Conservation (phyloP, 768 basidiomycete genomes). For the Russula brevipes region DNA sequence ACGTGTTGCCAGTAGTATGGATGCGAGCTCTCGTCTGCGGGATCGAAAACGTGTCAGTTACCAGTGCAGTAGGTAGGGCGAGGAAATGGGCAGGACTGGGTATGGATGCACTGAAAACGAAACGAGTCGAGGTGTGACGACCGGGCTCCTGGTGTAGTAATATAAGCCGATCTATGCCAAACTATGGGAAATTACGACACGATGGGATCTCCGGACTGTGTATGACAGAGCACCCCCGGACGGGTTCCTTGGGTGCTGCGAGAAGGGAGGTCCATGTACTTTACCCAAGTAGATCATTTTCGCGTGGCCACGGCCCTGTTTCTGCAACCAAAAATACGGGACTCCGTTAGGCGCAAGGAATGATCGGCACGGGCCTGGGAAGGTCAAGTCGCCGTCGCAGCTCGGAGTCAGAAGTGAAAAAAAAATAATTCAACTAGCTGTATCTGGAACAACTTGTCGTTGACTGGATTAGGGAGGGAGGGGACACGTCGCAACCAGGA, state of each 20-base stretch:
- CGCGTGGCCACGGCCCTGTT: slow-evolving; percentile 20
- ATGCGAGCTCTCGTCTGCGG: slow-evolving; percentile 1
- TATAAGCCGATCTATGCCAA: slow-evolving; percentile 16
- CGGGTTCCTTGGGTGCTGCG: slow-evolving; percentile 18
- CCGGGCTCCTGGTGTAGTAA: slow-evolving; percentile 12
- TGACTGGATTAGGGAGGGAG: neutral
- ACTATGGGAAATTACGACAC: slow-evolving; percentile 19
- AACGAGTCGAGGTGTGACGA: slow-evolving; percentile 5
- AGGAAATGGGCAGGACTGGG: slow-evolving; percentile 2
- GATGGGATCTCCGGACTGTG: slow-evolving; percentile 20
- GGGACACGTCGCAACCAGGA: slow-evolving; percentile 1
- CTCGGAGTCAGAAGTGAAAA: slow-evolving; percentile 2
- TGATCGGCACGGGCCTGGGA: slow-evolving; percentile 20
- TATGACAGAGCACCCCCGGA: slow-evolving; percentile 7
- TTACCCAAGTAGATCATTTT: slow-evolving; percentile 3
- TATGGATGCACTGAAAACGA: neutral
- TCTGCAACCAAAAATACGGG: slow-evolving; percentile 12
- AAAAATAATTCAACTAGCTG: slow-evolving; percentile 13
- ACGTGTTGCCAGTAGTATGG: slow-evolving; percentile 14
- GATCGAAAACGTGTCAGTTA: slow-evolving; percentile 19
- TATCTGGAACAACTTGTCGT: neutral
- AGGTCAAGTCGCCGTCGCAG: slow-evolving; percentile 19
- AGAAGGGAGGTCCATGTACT: neutral
- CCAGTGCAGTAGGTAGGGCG: slow-evolving; percentile 9
- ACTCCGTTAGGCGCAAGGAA: slow-evolving; percentile 1